A percentile compares a stretch with the other conserved stretches of the same genome.
phyloP scores from a whole-genome alignment of 2,329 filamentous ascomycete genomes.

The Magnaporthiopsis poae region DNA sequence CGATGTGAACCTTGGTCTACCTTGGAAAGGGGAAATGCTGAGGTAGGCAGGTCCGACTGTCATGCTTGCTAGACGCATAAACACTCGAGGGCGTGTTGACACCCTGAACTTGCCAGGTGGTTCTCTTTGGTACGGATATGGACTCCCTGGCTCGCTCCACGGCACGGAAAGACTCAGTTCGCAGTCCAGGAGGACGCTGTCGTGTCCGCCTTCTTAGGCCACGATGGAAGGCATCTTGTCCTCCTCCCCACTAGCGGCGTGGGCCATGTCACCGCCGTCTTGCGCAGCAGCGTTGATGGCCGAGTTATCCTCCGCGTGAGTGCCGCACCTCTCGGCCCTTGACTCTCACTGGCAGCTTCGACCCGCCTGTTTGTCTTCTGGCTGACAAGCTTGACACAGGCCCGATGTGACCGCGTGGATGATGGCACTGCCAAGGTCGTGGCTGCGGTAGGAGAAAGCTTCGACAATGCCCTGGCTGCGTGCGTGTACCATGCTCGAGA shows the following conservation, averaged over 20 bases:
- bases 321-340: background rate
- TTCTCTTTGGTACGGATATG: constrained; percentile 72
- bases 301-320: constrained; percentile 58
- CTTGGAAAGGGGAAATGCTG: constrained; percentile 42
- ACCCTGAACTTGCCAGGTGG: constrained; percentile 42
- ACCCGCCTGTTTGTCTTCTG: background rate
- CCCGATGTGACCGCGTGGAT: constrained; percentile 55
- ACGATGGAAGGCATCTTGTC: constrained; percentile 64
- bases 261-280: constrained; percentile 57
- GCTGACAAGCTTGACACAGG: constrained; percentile 23
- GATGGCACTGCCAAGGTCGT: constrained; percentile 52
- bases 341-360: no score
- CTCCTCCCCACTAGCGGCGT: constrained; percentile 69
- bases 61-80: background rate
- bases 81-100: constrained; percentile 11
- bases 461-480: constrained; percentile 68
- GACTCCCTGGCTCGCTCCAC: constrained; percentile 78
- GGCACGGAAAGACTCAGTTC: constrained; percentile 63
- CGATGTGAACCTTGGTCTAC: constrained; percentile 50
- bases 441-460: constrained; percentile 59
- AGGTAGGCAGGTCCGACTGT: constrained; percentile 30
- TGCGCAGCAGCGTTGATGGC: constrained; percentile 56
- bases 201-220: constrained; percentile 65
- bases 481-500: constrained; percentile 81
- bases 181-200: constrained; percentile 67